Evolutionary conservation across 768 basidiomycete species (phyloP).

Genomic region (Clavulina sp.): DNA sequence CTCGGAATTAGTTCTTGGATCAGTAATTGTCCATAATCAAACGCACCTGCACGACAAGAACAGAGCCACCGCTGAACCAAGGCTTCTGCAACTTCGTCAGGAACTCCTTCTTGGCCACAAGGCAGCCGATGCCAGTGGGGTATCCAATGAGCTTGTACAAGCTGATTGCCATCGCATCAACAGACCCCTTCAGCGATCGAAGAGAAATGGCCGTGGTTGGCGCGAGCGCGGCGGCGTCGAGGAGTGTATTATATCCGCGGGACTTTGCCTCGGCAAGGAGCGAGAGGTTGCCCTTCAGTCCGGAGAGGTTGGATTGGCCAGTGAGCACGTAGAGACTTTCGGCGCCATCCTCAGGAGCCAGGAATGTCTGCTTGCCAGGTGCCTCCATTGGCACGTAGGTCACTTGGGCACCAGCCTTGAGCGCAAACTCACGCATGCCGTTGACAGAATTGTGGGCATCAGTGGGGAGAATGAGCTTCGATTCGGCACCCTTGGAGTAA

Average conservation of each 20-base stretch:
- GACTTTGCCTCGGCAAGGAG: conserved; percentile 42
- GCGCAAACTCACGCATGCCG: conserved; percentile 6
- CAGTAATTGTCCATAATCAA: conserved; percentile 35
- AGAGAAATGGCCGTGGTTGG: conserved; percentile 55
- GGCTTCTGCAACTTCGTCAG: conserved; percentile 34
- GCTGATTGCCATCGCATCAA: conserved; percentile 69
- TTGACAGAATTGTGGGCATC: conserved; percentile 39
- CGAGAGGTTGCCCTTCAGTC: conserved; percentile 46
- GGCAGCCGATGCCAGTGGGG: conserved; percentile 68
- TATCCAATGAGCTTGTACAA: conserved; percentile 89
- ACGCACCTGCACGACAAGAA: conserved; percentile 58
- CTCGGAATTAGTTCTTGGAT: conserved; percentile 34
- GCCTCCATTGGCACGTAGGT: background rate
- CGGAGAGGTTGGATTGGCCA: conserved; percentile 69
- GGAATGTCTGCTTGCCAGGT: too few relatives aligned
- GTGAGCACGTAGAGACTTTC: conserved; percentile 67
- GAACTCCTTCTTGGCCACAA: conserved; percentile 57
- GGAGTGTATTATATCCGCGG: conserved; percentile 54
- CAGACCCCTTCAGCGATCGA: conserved; percentile 28
- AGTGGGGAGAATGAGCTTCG: conserved; percentile 42
- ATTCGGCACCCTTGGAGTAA: conserved; percentile 36
- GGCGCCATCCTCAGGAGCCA: background rate
- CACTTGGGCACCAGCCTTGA: conserved; percentile 1
- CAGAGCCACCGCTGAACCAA: conserved; percentile 76
- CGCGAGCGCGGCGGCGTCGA: conserved; percentile 69